Evolutionary conservation across 1,284 basidiomycete species (phyloP), one percentile per base, ranked within the genome.

Genomic region (Fistulina hepatica): DNA sequence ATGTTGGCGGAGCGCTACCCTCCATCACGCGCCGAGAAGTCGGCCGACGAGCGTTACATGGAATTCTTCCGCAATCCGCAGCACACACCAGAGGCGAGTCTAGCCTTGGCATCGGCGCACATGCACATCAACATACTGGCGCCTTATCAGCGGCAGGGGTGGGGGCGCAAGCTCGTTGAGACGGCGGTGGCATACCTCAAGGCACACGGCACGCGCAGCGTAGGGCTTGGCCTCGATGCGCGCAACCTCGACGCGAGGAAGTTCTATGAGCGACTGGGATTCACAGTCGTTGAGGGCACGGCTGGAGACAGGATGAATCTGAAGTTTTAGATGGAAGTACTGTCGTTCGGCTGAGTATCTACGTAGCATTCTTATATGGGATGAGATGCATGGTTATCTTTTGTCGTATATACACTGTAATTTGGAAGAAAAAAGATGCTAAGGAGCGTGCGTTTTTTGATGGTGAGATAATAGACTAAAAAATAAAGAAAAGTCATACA

Each of bases 81-180:
- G 17, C 58, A 52, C 4, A 64, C 71, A 3, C 50, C 63, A 5
- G 64, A 69, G 8, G 59, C 63, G 12, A 67, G 64, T 41, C 56
- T 78, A 37, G 56, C 59, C 9, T 76, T 73, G 49, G 69, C 75
- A 11, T 67, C 71, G 9, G 77, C 76, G 8, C 77, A 81, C 55
- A 48, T 81, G 49, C 79, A 81, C 51, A 76, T 81, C 52, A 63
- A 82, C 47, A 69, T 81, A 37, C 50, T 81, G 41, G 65, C 71
- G 12, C 60, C 59, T 37, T 71, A 74, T 53, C 76, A 76, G 54
- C 58, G 68, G 35, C 62, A 69, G 43, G 78, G 77, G 13, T 80
- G 72, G 71, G 80, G 78, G 3, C 60, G 64, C 43, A 69, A 60
- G 52, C 52, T 82, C 44, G 71, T 81, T 40, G 61, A 55, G 30